Percentiles rank a stretch among this genome's conserved stretches.
Evolutionary conservation across 805 yeast species (phyloP).

Genomic region (Hanseniaspora taiwanica): DNA sequence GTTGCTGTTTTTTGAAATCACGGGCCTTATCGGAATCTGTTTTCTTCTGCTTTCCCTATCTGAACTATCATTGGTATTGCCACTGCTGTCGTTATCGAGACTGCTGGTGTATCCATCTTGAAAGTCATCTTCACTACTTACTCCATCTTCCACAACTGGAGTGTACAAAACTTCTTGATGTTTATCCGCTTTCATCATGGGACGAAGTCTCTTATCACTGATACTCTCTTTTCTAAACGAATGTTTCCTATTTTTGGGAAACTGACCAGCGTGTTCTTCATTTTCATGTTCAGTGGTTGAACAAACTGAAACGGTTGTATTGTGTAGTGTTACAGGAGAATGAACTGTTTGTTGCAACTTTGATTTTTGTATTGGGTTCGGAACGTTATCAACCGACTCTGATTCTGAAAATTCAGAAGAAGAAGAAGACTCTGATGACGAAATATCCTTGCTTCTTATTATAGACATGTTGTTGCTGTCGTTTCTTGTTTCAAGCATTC

Average conservation of each 20-base stretch:
- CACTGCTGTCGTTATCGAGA: no score
- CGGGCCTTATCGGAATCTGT: no score
- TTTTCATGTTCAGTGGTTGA: no score
- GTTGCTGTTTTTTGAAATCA: not conserved
- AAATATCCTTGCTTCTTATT: not conserved
- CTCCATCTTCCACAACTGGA: not conserved
- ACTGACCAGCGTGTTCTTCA: no score
- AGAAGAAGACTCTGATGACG: not conserved
- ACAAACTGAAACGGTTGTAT: not conserved
- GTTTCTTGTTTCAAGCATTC: not conserved
- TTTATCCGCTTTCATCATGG: not conserved
- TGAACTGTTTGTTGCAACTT: no score
- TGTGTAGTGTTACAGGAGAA: not conserved
- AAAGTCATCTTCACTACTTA: not conserved
- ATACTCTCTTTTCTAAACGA: not conserved
- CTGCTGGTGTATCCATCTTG: not conserved
- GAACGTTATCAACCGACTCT: no score
- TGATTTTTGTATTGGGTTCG: no score
- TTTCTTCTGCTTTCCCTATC: not conserved
- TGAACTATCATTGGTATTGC: not conserved
- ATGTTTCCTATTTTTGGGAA: no score
- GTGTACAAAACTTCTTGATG: not conserved
- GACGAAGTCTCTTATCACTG: not conserved
- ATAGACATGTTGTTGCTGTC: not conserved
- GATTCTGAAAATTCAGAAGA: not conserved